Conservation (phyloP, 306 rosid genomes). For the Gillenia trifoliata region DNA sequence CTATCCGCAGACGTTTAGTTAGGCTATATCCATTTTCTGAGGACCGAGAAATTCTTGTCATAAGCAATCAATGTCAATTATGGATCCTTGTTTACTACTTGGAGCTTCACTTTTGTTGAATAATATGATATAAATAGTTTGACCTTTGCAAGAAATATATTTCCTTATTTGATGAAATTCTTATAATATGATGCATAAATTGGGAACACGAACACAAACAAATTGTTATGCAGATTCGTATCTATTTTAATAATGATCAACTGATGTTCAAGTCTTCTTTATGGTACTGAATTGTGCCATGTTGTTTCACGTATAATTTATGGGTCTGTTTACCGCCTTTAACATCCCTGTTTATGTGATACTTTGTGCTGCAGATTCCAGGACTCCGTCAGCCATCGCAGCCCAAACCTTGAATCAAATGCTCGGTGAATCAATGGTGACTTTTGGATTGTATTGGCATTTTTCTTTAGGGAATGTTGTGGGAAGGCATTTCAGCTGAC, state of each 20-base stretch:
- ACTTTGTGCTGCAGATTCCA: constrained; percentile 56
- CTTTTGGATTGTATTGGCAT: background rate
- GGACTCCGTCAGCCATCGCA: constrained; percentile 51
- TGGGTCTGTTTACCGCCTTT: background rate
- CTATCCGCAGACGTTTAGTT: background rate
- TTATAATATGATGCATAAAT: background rate
- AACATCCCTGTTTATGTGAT: constrained; percentile 9
- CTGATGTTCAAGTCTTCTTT: background rate
- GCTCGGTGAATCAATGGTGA: background rate
- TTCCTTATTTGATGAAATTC: no score
- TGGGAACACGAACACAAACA: background rate
- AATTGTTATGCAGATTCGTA: background rate
- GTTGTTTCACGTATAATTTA: background rate
- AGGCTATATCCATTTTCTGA: background rate
- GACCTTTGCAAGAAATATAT: no score
- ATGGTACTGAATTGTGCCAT: background rate
- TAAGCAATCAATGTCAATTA: background rate
- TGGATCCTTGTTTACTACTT: no score
- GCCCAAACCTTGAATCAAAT: constrained; percentile 39
- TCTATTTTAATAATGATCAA: background rate
- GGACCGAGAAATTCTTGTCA: background rate
- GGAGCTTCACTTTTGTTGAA: background rate
- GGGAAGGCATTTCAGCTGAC: background rate
- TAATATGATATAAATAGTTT: no score
- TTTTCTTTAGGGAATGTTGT: background rate